phyloP scores from a whole-genome alignment of 768 basidiomycete genomes.

The Tricholoma furcatifolium region DNA sequence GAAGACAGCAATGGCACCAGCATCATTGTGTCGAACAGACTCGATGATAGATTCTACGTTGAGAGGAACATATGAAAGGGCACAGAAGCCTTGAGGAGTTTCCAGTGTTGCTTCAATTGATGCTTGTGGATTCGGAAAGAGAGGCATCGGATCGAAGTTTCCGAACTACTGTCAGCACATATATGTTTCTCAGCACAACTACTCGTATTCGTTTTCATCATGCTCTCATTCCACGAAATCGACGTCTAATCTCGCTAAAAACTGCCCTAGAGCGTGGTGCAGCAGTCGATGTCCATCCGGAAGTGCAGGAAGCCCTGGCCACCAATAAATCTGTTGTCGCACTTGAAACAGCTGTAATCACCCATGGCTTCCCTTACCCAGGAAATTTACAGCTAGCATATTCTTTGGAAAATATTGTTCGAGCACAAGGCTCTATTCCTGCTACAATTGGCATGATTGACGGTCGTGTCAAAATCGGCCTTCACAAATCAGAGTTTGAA shows the following conservation, averaged over 20 bases:
- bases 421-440: slow-evolving; percentile 75
- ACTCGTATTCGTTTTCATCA: neutral
- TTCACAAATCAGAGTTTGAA: slow-evolving; percentile 63
- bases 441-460: slow-evolving; percentile 87
- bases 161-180: neutral
- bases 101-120: slow-evolving; percentile 44
- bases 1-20: slow-evolving; percentile 76
- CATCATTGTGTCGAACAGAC: slow-evolving; percentile 59
- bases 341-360: slow-evolving; percentile 89
- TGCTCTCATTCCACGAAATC: neutral
- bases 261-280: slow-evolving; percentile 21
- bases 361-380: slow-evolving; percentile 89
- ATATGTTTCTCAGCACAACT: neutral
- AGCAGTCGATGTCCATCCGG: slow-evolving; percentile 72
- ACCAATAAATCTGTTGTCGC: slow-evolving; percentile 75
- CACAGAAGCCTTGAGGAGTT: slow-evolving; percentile 48
- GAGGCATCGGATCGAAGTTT: slow-evolving; percentile 4
- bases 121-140: slow-evolving; percentile 21
- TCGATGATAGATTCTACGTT: slow-evolving; percentile 56
- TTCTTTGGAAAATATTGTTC: slow-evolving; percentile 72
- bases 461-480: slow-evolving; percentile 86
- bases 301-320: slow-evolving; percentile 79
- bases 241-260: slow-evolving; percentile 1
- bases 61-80: slow-evolving; percentile 59
- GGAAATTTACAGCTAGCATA: slow-evolving; percentile 68